These are phyloP conservation scores for Medicago lupulina DNA, from an alignment of 306 rosid species.

Conservation along the genomic window DNA sequence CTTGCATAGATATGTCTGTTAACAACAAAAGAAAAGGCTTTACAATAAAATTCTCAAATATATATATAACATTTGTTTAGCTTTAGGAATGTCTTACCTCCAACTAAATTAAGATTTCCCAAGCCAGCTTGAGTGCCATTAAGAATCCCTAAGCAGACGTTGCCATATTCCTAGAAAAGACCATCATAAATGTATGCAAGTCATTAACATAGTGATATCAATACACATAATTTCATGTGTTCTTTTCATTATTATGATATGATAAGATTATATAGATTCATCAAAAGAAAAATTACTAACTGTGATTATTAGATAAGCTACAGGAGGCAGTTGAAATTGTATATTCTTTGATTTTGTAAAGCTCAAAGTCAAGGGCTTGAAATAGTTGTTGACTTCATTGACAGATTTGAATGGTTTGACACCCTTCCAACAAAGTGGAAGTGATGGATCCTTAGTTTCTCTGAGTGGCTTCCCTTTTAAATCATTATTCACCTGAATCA, in stretches of 20 bases:
- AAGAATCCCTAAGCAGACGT: conserved; percentile 82
- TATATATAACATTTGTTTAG: background rate
- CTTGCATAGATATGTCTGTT: too few relatives aligned
- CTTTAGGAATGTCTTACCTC: conserved; percentile 55
- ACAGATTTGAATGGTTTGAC: conserved; percentile 61
- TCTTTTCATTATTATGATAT: background rate
- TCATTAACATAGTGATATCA: too few relatives aligned
- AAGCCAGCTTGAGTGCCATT: conserved; percentile 55
- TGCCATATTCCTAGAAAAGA: conserved; percentile 57
- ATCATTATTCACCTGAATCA: conserved; percentile 59
- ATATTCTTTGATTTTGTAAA: conserved; percentile 51
- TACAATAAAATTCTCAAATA: too few relatives aligned
- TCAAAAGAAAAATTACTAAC: conserved; percentile 51
- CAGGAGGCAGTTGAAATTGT: conserved; percentile 59
- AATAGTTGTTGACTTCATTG: conserved; percentile 50
- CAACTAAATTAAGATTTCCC: conserved; percentile 52
- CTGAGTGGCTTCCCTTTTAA: conserved; percentile 63
- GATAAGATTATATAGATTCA: background rate
- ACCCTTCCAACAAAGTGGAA: conserved; percentile 86
- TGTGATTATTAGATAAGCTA: conserved; percentile 67
- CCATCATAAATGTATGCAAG: conserved; percentile 12
- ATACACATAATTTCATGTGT: background rate
- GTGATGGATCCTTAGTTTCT: conserved; percentile 52
- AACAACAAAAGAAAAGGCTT: too few relatives aligned
- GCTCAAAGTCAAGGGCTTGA: conserved; percentile 63